Evolutionary conservation across 192 early-diverging fungal species (phyloP).

Genomic region (Coemansia erecta): DNA sequence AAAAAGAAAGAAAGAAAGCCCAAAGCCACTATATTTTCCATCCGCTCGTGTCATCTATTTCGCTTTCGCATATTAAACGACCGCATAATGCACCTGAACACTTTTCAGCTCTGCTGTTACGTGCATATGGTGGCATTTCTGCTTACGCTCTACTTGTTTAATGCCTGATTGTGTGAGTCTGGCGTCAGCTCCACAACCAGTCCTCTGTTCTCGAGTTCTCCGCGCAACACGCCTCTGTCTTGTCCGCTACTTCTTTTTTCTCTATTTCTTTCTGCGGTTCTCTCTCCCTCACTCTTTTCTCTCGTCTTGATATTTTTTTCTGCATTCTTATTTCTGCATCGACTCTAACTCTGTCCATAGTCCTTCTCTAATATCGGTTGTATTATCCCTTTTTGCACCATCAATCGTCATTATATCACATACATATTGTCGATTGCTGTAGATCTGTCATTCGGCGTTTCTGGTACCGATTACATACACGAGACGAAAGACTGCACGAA

Average conservation of each 20-base stretch:
- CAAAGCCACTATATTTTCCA: too few relatives aligned
- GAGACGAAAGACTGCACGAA: not conserved
- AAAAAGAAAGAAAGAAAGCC: not conserved
- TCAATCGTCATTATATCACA: not conserved
- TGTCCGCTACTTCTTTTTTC: not conserved
- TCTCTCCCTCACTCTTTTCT: not conserved
- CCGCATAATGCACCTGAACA: not conserved
- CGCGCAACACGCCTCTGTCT: not conserved
- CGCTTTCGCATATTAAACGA: slow-evolving; percentile 1
- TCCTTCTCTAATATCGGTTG: not conserved
- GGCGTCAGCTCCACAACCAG: slow-evolving; percentile 4
- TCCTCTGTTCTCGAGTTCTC: too few relatives aligned
- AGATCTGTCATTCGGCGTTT: slow-evolving; percentile 7
- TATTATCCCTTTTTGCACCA: not conserved
- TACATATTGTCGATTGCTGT: slow-evolving; percentile 1
- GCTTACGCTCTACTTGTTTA: slow-evolving; percentile 2
- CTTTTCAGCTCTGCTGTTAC: slow-evolving; percentile 7
- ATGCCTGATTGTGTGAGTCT: slow-evolving; percentile 4
- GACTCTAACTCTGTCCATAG: not conserved
- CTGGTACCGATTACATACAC: not conserved
- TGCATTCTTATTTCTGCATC: not conserved
- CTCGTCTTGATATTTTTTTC: not conserved
- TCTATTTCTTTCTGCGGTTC: not conserved
- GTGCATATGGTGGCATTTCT: slow-evolving; percentile 13
- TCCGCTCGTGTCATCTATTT: too few relatives aligned